Evolutionary conservation across 2,329 filamentous ascomycete genomes (phyloP), one percentile per base, ranked within the genome.

Genomic region (Ceratocystis harringtonii): DNA sequence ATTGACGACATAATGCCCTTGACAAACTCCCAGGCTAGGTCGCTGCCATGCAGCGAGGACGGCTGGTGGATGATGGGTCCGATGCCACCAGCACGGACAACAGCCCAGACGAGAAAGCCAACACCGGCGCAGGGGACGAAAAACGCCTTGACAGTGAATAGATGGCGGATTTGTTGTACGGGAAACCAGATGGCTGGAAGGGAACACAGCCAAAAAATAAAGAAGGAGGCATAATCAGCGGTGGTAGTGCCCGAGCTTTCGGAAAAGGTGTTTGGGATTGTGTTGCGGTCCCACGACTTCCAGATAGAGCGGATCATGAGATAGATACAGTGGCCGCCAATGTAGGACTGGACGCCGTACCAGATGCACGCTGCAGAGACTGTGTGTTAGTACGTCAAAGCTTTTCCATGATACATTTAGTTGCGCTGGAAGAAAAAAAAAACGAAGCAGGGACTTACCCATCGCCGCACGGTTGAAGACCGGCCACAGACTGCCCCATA

Each of bases 251-350:
- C 89, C 0, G 86, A 86, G 64, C 76, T 77, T 1, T 72, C 72
- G 1, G 83, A 76, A 67, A 94, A 89, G 6, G 81, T 80, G 71
- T 92, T 90, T 10, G 80, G 84, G 68, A 91, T 80, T 1, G 78
- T 80, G 3, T 80, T 73, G 12, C 78, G 75, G 69, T 82, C 78
- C 82, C 83, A 88, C 61, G 79, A 81, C 68, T 78, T 82, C 90
- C 90, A 96, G 72, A 96, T 92, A 3, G 89, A 78, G 60, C 86
- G 81, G 68, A 96, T 92, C 90, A 96, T 95, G 67, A 96, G 77
- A 68, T 90, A 90, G 3, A 96, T 86, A 70, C 91, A 96, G 67
- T 87, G 79, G 30, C 88, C 88, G 70, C 91, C 91, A 69, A 95
- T 95, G 78, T 90, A 96, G 5, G 83, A 76, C 73, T 94, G 89